Conservation (phyloP, 139 green algal genomes). For the Volvox reticuliferus region DNA sequence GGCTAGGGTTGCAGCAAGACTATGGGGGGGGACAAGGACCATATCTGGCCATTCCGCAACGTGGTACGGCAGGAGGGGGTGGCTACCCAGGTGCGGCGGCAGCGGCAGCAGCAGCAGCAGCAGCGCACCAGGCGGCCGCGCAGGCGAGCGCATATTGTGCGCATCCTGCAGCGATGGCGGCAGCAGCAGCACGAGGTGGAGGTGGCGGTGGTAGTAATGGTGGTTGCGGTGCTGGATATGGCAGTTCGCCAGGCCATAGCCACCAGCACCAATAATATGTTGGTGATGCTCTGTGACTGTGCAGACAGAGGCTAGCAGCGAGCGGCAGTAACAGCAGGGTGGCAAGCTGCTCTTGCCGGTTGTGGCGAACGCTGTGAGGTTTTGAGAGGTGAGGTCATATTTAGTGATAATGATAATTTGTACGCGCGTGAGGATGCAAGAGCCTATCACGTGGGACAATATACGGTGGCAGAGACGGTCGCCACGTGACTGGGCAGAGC, state of each 20-base stretch:
- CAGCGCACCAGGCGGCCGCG: no score
- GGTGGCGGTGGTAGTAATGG: not conserved
- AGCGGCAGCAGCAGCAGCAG: not conserved
- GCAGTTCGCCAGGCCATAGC: not conserved
- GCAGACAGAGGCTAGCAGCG: no score
- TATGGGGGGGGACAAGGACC: not conserved
- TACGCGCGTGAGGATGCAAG: no score
- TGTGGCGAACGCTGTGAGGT: no score
- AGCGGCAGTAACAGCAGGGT: no score
- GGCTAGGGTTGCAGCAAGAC: not conserved
- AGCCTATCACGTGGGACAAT: no score
- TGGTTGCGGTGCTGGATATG: not conserved
- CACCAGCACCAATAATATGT: not conserved
- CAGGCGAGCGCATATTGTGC: not conserved
- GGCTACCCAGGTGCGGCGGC: not conserved
- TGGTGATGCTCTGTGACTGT: no score
- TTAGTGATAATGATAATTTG: no score
- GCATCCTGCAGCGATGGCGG: not conserved
- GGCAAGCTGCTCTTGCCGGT: no score
- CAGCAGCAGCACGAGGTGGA: not conserved
- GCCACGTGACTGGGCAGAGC: no score
- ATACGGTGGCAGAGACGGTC: no score
- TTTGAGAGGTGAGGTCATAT: no score
- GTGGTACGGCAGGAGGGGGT: not conserved
- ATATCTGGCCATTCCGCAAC: constrained; percentile 1